Percentiles rank a stretch among this genome's conserved stretches.
Conservation (phyloP, 2,329 filamentous ascomycete species). For the Pyricularia pennisetigena region DNA sequence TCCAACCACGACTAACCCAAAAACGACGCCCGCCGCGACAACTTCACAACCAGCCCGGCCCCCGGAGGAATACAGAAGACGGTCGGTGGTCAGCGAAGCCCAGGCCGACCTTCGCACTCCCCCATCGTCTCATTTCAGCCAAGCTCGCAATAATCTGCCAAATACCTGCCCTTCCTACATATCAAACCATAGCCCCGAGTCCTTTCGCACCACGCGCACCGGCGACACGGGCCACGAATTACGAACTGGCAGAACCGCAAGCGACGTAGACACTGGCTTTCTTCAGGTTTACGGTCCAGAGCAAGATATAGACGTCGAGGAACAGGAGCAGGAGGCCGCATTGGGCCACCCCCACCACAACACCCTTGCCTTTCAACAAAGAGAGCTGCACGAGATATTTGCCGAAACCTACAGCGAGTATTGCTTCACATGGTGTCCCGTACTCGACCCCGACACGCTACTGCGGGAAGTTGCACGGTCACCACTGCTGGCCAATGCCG, state of each 20-base stretch:
- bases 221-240: neutral
- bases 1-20: neutral
- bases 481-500: neutral
- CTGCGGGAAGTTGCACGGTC: neutral
- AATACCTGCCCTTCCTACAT: neutral
- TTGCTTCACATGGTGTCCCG: neutral
- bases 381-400: neutral
- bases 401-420: neutral
- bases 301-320: neutral
- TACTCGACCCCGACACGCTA: neutral
- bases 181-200: neutral
- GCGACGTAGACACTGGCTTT: neutral
- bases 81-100: neutral
- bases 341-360: neutral
- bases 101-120: neutral
- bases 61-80: neutral
- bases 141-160: neutral
- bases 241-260: neutral
- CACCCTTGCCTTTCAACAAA: neutral
- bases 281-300: neutral
- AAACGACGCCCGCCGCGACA: neutral
- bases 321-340: neutral
- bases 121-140: neutral
- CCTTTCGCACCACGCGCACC: neutral
- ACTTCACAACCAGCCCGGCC: neutral